phyloP scores from a whole-genome alignment of 352 stramenopile genomes.

The Pythium brassicae region DNA sequence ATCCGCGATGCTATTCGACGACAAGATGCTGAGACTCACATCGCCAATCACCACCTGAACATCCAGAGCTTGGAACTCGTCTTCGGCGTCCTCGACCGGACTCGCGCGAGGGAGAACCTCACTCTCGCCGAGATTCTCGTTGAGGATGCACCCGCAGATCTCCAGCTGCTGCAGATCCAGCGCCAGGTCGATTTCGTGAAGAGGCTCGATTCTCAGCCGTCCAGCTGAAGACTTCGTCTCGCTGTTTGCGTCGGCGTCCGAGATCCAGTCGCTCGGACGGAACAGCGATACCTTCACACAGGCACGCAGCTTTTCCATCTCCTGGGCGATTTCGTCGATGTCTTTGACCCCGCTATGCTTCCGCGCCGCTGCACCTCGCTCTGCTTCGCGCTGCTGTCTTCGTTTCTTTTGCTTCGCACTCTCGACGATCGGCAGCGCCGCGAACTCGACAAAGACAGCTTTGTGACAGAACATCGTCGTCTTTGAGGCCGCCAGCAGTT shows the following conservation, averaged over 20 bases:
- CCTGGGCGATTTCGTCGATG: constrained; percentile 42
- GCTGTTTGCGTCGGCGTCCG: not conserved
- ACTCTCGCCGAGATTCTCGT: constrained; percentile 49
- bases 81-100: constrained; percentile 11
- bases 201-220: constrained; percentile 5
- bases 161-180: constrained; percentile 64
- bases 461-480: constrained; percentile 25
- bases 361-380: not conserved
- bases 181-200: constrained; percentile 24
- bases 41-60: constrained; percentile 45
- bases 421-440: constrained; percentile 32
- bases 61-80: constrained; percentile 42
- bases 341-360: constrained; percentile 17
- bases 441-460: constrained; percentile 45
- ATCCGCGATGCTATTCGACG: constrained; percentile 8
- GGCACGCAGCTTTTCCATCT: constrained; percentile 51
- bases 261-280: constrained; percentile 29
- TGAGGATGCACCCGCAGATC: constrained; percentile 48
- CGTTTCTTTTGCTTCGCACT: constrained; percentile 19
- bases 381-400: constrained; percentile 2
- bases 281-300: constrained; percentile 31
- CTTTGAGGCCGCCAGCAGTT: constrained; percentile 21
- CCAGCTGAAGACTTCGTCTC: not conserved
- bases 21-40: constrained; percentile 31
- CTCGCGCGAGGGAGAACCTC: constrained; percentile 8